Evolutionary conservation across 139 green algal genomes (phyloP), one percentile per base, ranked within the genome.

Genomic region (Mesostigma viride): DNA sequence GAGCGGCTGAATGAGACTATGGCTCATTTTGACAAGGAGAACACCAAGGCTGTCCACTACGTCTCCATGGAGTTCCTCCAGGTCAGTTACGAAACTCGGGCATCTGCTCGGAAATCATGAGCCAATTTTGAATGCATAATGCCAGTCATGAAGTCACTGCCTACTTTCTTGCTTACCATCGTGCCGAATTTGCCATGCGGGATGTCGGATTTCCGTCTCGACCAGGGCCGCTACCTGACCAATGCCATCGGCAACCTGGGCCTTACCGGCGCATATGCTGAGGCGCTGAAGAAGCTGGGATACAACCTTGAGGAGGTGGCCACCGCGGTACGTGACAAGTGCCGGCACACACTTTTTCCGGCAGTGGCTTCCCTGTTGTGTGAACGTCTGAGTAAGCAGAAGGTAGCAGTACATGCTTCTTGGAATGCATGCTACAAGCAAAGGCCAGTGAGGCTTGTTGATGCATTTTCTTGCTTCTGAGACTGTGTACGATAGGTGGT

Each of bases 171-270:
- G 40, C 40, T 24, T 14, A 51, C 40, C 11, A 14, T 8, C 8
- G 40, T 51, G 40, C 40, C 11, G 8, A 51, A 8, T 24, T 24
- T 51, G 40, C 8, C 40, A 51, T 51, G 8, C 14, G 33, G 60
- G 14, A 20, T 24, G 6, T 27, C 60, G 24, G 60, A 53, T 14
- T 59, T 8, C 14, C 14, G 22, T 11, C 35, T 59, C 11, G n/a
- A 67, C 60, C 35, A 97, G 90, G 92, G 92, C 68, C 87, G 92
- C 68, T 87, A 87, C 8, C 81, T 98, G 46, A 81, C 83, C 46
- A 98, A 97, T 86, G 87, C 92, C 8, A 73, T 98, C n/a, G 81
- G 90, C 73, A 98, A 98, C 82, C 72, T 98, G 65, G 91, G 85
- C 24, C 76, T 96, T 31, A 82, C 85, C 24, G 86, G 83, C 36